Evolutionary conservation across 495 filamentous ascomycete species (phyloP).

Genomic region (Paragyromitra xinjiangensis): DNA sequence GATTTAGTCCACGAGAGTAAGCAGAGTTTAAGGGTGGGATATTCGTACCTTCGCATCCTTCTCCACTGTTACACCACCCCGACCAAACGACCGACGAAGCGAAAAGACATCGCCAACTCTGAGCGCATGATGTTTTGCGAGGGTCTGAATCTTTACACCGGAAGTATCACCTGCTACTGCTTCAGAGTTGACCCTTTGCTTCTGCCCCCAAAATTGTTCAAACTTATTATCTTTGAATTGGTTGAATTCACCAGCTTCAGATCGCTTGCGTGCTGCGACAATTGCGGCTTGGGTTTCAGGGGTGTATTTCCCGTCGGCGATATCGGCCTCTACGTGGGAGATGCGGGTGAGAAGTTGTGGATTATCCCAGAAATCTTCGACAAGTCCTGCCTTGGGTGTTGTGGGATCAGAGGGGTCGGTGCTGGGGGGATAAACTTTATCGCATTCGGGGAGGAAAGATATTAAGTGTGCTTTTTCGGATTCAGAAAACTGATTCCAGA

Average conservation of each 20-base stretch:
- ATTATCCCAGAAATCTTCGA: conserved; percentile 41
- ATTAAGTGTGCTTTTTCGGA: conserved; percentile 33
- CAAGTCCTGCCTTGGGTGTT: conserved; percentile 37
- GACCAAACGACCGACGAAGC: conserved; percentile 39
- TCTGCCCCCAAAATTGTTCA: conserved; percentile 75
- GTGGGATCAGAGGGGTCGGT: conserved; percentile 30
- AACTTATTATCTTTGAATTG: conserved; percentile 71
- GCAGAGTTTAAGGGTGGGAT: background rate
- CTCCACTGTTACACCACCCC: conserved; percentile 24
- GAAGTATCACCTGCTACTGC: conserved; percentile 61
- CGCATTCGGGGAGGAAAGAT: conserved; percentile 44
- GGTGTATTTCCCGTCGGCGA: conserved; percentile 47
- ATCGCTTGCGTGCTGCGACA: conserved; percentile 35
- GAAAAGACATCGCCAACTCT: conserved; percentile 64
- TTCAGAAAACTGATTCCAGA: conserved; percentile 33
- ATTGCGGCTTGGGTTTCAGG: conserved; percentile 25
- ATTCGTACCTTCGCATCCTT: conserved; percentile 42
- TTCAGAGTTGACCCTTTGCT: conserved; percentile 62
- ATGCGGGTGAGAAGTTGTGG: conserved; percentile 36
- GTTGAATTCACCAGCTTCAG: conserved; percentile 64
- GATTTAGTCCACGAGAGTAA: background rate
- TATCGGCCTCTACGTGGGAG: conserved; percentile 41
- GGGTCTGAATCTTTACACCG: conserved; percentile 62
- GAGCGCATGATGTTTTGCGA: conserved; percentile 63
- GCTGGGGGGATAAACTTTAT: conserved; percentile 47